Conservation (phyloP, 2,329 filamentous ascomycete species). For the Purpureocillium lavendulum region DNA sequence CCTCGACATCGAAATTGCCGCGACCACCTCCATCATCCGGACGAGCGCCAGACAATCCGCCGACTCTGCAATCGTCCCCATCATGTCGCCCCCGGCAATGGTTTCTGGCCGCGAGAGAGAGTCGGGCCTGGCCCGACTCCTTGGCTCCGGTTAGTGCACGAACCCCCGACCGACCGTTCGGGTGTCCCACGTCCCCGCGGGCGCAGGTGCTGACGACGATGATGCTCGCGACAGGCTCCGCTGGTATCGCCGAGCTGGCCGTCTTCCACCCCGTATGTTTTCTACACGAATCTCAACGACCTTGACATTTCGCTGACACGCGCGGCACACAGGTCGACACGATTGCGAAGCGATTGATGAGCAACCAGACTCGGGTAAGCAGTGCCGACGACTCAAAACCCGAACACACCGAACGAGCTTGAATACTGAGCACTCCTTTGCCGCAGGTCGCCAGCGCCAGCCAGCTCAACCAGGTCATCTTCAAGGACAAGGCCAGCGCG, state of each 20-base stretch:
- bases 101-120: slow-evolving; percentile 45
- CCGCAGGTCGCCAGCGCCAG: slow-evolving; percentile 26
- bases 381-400: slow-evolving; percentile 8
- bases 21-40: slow-evolving; percentile 1
- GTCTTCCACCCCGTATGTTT: slow-evolving; percentile 78
- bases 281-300: slow-evolving; percentile 5
- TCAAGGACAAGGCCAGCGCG: slow-evolving; percentile 77
- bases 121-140: slow-evolving; percentile 58
- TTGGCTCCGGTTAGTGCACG: slow-evolving; percentile 74
- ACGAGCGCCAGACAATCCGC: slow-evolving; percentile 2
- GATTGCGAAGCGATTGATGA: slow-evolving; percentile 98
- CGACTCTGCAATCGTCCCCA: slow-evolving; percentile 8
- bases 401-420: too few species aligned
- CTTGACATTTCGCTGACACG: slow-evolving; percentile 2
- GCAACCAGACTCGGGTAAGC: slow-evolving; percentile 68
- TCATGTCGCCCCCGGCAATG: slow-evolving; percentile 51
- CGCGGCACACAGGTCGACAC: slow-evolving; percentile 70
- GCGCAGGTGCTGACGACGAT: slow-evolving; percentile 11
- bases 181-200: neutral
- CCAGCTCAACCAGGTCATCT: slow-evolving; percentile 84
- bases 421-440: neutral
- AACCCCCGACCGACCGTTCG: neutral
- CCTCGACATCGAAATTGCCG: neutral
- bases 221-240: slow-evolving; percentile 54
- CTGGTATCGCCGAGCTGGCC: slow-evolving; percentile 86